Base-by-base conservation (phyloP, 2,329 filamentous ascomycete genomes). In the Hypoxylon sp. region DNA sequence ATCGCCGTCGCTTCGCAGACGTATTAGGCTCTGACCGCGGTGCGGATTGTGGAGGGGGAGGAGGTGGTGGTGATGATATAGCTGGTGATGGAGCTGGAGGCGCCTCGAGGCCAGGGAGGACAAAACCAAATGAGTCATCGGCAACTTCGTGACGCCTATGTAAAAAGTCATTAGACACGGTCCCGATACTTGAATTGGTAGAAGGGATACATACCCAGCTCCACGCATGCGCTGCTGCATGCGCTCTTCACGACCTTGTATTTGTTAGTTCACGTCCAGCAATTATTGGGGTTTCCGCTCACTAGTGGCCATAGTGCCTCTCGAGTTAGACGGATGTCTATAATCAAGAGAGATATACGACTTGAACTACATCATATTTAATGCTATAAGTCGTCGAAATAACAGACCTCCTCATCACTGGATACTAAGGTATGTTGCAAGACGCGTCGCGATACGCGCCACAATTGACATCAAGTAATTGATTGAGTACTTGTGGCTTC, bases 151-250 rank as follows among this genome's bases (percentile, higher is more conserved):
- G 84, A 72, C 84, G 84, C 72, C 85, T 88, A 64, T 50, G 51
- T 47, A 4, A 0, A 14, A 47, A 26, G 10, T 19, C 14, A 54
- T 76, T 50, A 71, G 71, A 31, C 11, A n/a, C 50, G 6, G 17
- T 39, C n/a, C 11, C n/a, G 14, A 35, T 24, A 17, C n/a, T 14
- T 31, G 46, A 14, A 58, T 51, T 13, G 24, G 14, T 17, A 29
- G 35, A 19, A 14, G n/a, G 56, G 8, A 53, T 17, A 78, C 86
- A 71, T 83, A 90, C 88, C 88, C 87, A 46, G 88, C 88, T 68
- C 89, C 89, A 68, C 89, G 88, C 76, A 91, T 86, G 76, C 89
- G 88, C 80, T 89, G 85, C 70, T 88, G 87, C 81, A 90, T 84
- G 75, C 88, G 87, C 76, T 89, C 87, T 72, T 88, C 86, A 72